phyloP scores from a whole-genome alignment of 2,329 filamentous ascomycete genomes.

The Fusarium stilboides region DNA sequence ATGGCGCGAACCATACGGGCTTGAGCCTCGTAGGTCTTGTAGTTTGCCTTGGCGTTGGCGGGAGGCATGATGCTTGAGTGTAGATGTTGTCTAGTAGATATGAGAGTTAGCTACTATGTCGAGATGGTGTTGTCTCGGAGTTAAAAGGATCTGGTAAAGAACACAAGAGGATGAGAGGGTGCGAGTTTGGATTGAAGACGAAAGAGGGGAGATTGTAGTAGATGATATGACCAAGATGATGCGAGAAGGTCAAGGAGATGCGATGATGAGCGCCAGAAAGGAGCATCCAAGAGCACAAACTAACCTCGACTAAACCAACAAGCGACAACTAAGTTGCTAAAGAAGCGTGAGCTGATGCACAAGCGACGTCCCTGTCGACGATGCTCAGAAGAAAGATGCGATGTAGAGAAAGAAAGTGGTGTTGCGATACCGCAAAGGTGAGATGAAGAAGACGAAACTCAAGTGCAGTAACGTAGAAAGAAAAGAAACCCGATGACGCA shows the following conservation, averaged over 20 bases:
- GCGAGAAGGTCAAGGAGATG: background rate
- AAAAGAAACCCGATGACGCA: background rate
- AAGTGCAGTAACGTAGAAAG: background rate
- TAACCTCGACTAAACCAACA: slow-evolving; percentile 17
- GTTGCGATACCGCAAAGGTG: background rate
- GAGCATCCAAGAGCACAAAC: background rate
- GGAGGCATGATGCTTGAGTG: slow-evolving; percentile 59
- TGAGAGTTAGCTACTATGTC: slow-evolving; percentile 1
- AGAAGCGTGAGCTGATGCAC: background rate
- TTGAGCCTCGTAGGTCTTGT: slow-evolving; percentile 72
- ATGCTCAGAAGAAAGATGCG: background rate
- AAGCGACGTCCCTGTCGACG: background rate
- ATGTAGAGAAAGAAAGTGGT: background rate
- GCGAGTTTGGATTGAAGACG: background rate
- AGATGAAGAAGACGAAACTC: slow-evolving; percentile 2
- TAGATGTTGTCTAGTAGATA: background rate
- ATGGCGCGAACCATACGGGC: slow-evolving; percentile 73
- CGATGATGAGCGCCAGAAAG: background rate
- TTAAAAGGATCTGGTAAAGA: background rate
- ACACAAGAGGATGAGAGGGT: background rate
- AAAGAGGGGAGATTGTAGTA: background rate
- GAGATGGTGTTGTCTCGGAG: background rate
- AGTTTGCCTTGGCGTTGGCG: slow-evolving; percentile 64
- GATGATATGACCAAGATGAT: background rate
- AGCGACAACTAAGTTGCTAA: background rate